These are phyloP conservation scores for Arthrobotrys pseudoclavata DNA, from an alignment of 2,329 filamentous ascomycete genomes.

Conservation along the genomic window DNA sequence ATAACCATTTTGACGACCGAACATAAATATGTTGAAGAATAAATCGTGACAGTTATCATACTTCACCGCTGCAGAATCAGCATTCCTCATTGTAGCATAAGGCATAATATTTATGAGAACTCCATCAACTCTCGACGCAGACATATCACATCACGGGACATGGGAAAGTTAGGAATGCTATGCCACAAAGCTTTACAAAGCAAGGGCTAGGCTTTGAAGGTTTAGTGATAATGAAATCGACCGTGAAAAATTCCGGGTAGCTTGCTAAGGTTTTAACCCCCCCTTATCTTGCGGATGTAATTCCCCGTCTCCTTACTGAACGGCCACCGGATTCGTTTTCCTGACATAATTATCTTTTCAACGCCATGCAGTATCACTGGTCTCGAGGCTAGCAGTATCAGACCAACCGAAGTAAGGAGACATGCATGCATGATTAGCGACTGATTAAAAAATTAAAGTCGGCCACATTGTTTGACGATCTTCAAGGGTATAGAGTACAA, in stretches of 20 bases:
- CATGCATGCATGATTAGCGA: slow-evolving; percentile 20
- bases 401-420: slow-evolving; percentile 17
- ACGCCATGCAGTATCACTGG: background rate
- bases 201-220: background rate
- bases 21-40: background rate
- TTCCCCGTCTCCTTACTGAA: slow-evolving; percentile 12
- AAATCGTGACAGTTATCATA: background rate
- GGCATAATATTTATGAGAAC: background rate
- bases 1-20: background rate
- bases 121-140: background rate
- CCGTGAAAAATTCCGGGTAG: slow-evolving; percentile 20
- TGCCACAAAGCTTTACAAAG: background rate
- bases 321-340: slow-evolving; percentile 18
- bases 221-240: background rate
- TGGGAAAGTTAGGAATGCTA: slow-evolving; percentile 23
- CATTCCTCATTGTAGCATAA: slow-evolving; percentile 12
- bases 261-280: background rate
- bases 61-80: background rate
- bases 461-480: background rate
- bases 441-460: slow-evolving; percentile 19
- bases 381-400: background rate
- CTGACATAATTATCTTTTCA: slow-evolving; percentile 16
- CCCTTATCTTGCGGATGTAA: slow-evolving; percentile 14
- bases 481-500: background rate
- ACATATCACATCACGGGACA: background rate